These are phyloP conservation scores for Fusarium sp. DNA, from an alignment of 2,329 filamentous ascomycete genomes.

Conservation along the genomic window DNA sequence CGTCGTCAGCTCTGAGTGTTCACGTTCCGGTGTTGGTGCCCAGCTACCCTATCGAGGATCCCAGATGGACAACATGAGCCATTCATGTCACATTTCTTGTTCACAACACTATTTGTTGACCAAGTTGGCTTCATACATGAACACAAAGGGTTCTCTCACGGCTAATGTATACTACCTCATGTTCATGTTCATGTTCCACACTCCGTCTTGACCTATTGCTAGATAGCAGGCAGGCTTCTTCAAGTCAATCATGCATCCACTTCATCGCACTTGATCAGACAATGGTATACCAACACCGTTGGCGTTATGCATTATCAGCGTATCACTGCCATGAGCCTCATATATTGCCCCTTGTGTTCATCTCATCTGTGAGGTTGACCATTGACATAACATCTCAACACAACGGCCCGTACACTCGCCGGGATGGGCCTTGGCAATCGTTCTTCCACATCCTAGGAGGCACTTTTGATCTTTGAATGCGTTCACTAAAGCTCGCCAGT, in stretches of 20 bases:
- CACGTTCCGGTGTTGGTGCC: not conserved
- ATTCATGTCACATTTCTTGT: not conserved
- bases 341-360: not conserved
- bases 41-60: not conserved
- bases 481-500: not conserved
- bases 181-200: not conserved
- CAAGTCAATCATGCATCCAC: not conserved
- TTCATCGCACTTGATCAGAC: not conserved
- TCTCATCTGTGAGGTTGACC: not conserved
- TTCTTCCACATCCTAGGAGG: not conserved
- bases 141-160: not conserved
- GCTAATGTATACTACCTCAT: too few species aligned
- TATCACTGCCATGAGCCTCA: not conserved
- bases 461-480: not conserved
- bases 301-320: not conserved
- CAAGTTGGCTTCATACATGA: rapidly evolving
- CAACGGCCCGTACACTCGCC: not conserved
- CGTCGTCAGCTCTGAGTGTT: not conserved
- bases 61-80: not conserved
- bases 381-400: not conserved
- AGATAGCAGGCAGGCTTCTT: not conserved
- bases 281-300: not conserved
- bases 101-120: too few species aligned
- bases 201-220: not conserved
- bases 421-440: not conserved